phyloP scores from a whole-genome alignment of 116 monocot genomes.

The Dioscorea cayenensis region DNA sequence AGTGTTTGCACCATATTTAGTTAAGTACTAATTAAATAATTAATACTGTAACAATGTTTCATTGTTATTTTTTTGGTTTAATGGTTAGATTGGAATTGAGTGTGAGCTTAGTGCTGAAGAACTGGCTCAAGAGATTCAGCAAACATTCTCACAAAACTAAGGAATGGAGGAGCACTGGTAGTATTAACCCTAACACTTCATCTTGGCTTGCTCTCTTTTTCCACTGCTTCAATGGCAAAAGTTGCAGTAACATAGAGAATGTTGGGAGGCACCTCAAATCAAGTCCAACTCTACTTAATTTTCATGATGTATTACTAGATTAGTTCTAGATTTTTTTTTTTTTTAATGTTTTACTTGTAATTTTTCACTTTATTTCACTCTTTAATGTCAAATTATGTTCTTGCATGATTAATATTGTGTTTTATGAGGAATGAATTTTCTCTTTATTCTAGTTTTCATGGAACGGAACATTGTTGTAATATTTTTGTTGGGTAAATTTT shows the following conservation, averaged over 20 bases:
- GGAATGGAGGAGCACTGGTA: background rate
- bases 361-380: too few relatives aligned
- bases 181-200: background rate
- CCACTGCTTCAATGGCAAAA: background rate
- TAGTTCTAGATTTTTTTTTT: background rate
- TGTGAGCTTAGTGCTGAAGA: conserved; percentile 91
- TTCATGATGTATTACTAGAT: background rate
- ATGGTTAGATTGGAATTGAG: conserved; percentile 85
- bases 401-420: too few relatives aligned
- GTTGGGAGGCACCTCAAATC: conserved; percentile 27
- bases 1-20: background rate
- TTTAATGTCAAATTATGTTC: too few relatives aligned
- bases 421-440: too few relatives aligned
- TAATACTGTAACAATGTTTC: background rate
- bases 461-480: too few relatives aligned
- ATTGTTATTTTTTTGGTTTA: background rate
- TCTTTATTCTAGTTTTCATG: too few relatives aligned
- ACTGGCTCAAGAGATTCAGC: conserved; percentile 75
- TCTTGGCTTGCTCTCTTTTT: background rate
- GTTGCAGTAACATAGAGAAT: conserved; percentile 4
- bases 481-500: too few relatives aligned
- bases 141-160: conserved; percentile 50
- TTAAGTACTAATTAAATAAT: too few relatives aligned
- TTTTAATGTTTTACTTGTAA: background rate
- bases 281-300: conserved; percentile 27